Evolutionary conservation across 2,329 filamentous ascomycete species (phyloP).

Genomic region (Colletotrichum sp.): DNA sequence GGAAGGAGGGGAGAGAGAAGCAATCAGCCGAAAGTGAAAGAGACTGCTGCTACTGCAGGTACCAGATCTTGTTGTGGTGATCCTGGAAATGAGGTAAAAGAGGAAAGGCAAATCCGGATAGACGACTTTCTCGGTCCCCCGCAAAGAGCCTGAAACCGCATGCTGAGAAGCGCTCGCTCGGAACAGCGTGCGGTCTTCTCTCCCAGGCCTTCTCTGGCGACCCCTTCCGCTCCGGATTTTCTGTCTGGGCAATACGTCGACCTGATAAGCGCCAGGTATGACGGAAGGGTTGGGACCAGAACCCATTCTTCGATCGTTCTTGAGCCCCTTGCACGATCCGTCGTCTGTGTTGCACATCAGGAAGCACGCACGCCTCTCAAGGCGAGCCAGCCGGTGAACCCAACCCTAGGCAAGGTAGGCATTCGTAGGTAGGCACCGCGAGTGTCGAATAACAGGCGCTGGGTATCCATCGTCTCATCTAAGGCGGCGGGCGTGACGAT

Average conservation of each 20-base stretch:
- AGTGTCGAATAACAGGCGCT: constrained; percentile 1
- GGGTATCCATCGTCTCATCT: constrained; percentile 18
- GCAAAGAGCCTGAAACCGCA: constrained; percentile 19
- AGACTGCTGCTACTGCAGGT: background rate
- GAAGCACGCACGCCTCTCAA: background rate
- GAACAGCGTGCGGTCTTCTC: background rate
- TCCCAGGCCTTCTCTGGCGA: background rate
- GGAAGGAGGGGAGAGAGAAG: background rate
- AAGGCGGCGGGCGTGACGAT: constrained; percentile 6
- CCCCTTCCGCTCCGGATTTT: background rate
- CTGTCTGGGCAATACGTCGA: constrained; percentile 1
- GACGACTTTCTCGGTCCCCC: background rate
- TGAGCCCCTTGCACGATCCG: constrained; percentile 3
- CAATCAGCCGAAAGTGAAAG: constrained; percentile 1
- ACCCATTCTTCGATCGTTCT: background rate
- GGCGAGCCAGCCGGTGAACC: constrained; percentile 1
- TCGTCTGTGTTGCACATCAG: constrained; percentile 12
- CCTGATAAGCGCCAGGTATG: constrained; percentile 12
- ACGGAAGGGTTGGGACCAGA: background rate
- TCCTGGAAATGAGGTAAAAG: background rate
- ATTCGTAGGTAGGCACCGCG: background rate
- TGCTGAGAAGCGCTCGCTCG: constrained; percentile 5
- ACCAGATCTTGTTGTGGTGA: constrained; percentile 7
- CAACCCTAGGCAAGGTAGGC: background rate
- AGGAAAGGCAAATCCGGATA: background rate